A percentile compares a stretch with the other conserved stretches of the same genome.
phyloP scores from a whole-genome alignment of 208 protist genomes.

The Acanthamoeba triangularis region DNA sequence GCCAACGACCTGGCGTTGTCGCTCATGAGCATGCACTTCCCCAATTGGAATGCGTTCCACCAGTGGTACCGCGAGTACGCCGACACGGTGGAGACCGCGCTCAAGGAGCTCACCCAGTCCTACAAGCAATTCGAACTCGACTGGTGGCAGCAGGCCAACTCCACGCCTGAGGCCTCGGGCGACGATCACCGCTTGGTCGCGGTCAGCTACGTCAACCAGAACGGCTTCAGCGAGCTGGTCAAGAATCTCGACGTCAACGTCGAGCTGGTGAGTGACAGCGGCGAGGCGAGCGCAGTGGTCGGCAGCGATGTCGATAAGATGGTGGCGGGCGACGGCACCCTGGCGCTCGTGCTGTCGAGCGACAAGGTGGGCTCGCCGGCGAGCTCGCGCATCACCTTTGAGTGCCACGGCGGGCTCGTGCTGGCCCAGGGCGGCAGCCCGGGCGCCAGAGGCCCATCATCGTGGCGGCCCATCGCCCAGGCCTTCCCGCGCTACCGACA shows the following conservation, averaged over 20 bases:
- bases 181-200: neutral
- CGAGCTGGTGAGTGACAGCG: neutral
- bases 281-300: neutral
- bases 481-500: constrained; percentile 34
- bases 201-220: neutral
- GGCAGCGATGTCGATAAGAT: neutral
- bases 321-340: too few relatives aligned
- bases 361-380: neutral
- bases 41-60: constrained; percentile 19
- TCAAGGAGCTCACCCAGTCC: constrained; percentile 54
- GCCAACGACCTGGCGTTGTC: neutral
- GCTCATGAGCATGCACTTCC: constrained; percentile 32
- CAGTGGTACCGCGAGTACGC: constrained; percentile 34
- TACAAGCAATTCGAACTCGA: constrained; percentile 67
- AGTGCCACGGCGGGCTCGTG: neutral
- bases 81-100: neutral
- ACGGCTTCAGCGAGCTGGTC: neutral
- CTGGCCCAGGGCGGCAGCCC: neutral
- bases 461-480: constrained; percentile 18
- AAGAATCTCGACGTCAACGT: neutral
- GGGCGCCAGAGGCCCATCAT: neutral
- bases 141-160: constrained; percentile 4
- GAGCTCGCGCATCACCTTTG: constrained; percentile 39
- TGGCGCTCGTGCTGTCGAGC: neutral
- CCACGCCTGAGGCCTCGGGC: neutral